A percentile compares a stretch with the other conserved stretches of the same genome.
Evolutionary conservation across 345 rosid species (phyloP).

Genomic region (Lagerstroemia speciosa): DNA sequence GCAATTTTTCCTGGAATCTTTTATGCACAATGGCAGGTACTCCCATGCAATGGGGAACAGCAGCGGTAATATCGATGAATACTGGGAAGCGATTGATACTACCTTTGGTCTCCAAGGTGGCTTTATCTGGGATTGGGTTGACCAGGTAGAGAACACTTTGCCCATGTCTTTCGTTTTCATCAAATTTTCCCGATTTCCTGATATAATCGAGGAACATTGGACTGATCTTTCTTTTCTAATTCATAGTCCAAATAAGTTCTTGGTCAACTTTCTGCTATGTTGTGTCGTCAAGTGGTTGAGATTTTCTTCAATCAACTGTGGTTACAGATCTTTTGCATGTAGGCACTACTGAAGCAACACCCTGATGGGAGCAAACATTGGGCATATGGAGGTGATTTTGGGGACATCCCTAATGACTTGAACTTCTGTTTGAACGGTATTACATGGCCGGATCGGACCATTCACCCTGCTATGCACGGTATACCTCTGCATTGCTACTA

Average conservation of each 20-base stretch:
- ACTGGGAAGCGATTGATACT: constrained; percentile 92
- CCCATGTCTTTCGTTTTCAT: not conserved
- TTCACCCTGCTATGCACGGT: constrained; percentile 93
- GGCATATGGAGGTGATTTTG: constrained; percentile 99
- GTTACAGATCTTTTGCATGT: constrained; percentile 15
- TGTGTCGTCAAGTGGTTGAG: not conserved
- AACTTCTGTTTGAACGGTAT: constrained; percentile 93
- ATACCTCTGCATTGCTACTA: constrained; percentile 5
- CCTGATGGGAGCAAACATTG: constrained; percentile 63
- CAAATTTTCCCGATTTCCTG: not conserved
- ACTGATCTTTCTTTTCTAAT: not conserved
- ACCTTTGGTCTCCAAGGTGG: constrained; percentile 99
- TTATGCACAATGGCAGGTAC: constrained; percentile 48
- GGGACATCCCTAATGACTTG: constrained; percentile 86
- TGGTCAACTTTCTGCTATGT: not conserved
- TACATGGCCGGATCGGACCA: constrained; percentile 90
- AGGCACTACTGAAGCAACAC: constrained; percentile 70
- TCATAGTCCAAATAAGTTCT: not conserved
- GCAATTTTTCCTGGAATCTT: constrained; percentile 15
- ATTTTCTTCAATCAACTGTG: not conserved
- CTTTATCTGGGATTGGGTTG: constrained; percentile 99
- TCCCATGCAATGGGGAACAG: constrained; percentile 99
- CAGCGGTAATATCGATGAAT: constrained; percentile 72
- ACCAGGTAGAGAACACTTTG: constrained; percentile 50
- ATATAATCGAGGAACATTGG: not conserved